Evolutionary conservation across 306 rosid genomes (phyloP), one percentile per base, ranked within the genome.

Genomic region (Lupinus albus): DNA sequence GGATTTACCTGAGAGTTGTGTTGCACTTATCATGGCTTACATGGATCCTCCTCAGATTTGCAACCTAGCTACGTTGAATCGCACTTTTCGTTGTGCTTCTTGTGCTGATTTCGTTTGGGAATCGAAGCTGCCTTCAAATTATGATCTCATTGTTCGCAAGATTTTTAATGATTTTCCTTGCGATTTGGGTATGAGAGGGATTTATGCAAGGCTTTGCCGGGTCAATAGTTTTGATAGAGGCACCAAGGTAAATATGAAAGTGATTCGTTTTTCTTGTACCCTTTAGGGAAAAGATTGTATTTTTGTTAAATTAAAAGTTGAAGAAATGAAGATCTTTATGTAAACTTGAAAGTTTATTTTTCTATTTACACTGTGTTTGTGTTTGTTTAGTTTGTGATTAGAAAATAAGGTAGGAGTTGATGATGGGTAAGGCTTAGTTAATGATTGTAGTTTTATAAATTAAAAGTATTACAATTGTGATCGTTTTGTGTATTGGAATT

Each of bases 61-160:
- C 63, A 77, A 74, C 36, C 76, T 90, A 54, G 91, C 94, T 8
- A 52, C 67, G 36, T 56, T 93, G 65, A 93, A 84, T 55, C 90
- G 90, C 66, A 82, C 97, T 13, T 93, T 93, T 46, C 96, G 90
- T 1, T 85, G 81, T 0, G 97, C 97, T 60, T 86, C 99, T 2
- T 77, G 78, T 80, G 94, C 99, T 0, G 94, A 93, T 84, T 90
- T 86, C 48, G 87, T 93, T 18, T 93, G 97, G 99, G 96, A 93
- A 33, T 86, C 97, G 9, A 93, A 93, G 64, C 79, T 93, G 12
- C 97, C 97, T 0, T 25, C 84, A 0, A 93, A 93, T 78, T 90
- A 80, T 65, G 15, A 65, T 14, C 14, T 52, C 55, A 78, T 93
- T 33, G 25, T 80, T 2, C 64, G 46, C 1, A 73, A 73, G 20